Base-by-base conservation (phyloP, 257 asterid species). In the Ocimum tenuiflorum region DNA sequence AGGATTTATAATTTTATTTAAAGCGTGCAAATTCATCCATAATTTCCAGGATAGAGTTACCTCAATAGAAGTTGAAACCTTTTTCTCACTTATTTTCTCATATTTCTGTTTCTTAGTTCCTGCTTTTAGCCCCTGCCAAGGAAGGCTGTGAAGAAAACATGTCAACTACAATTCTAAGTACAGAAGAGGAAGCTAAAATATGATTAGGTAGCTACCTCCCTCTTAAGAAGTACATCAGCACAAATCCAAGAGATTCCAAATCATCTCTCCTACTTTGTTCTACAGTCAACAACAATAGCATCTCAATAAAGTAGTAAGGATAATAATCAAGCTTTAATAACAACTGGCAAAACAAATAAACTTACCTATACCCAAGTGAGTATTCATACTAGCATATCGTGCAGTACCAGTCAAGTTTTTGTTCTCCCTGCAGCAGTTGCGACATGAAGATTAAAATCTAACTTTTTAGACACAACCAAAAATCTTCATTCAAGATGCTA, bases 261-360 rank as follows among this genome's bases (percentile, higher is more conserved):
- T 91, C 98, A 80, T 91, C 98, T 80, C 98, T 87, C 82, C 98
- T 87, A 84, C 98, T 89, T 86, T 91, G 98, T 77, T 91, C 98
- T 89, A 67, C 41, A 63, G 41, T 20, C 38, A 41, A 72, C 20
- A 51, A 43, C 10, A 60, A 64, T 5, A 71, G 60, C 56, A 65
- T 67, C 59, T 53, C 63, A 61, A 69, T 14, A 54, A 50, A 52
- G 19, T 11, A 48, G 33, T 8, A 27, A 1, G n/a, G n/a, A 22
- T n/a, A 19, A 31, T 20, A 58, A 70, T 36, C 43, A 61, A 69
- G 69, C 20, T 52, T 11, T 20, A 65, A 64, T 20, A 60, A 36
- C 8, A 17, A 48, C 74, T 47, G 60, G 31, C 18, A 65, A 51
- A 74, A 45, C 42, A 7, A 64, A 45, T 31, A 38, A 23, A 70